Base-by-base conservation (phyloP, 805 yeast species). In the Candida hungchunana region DNA sequence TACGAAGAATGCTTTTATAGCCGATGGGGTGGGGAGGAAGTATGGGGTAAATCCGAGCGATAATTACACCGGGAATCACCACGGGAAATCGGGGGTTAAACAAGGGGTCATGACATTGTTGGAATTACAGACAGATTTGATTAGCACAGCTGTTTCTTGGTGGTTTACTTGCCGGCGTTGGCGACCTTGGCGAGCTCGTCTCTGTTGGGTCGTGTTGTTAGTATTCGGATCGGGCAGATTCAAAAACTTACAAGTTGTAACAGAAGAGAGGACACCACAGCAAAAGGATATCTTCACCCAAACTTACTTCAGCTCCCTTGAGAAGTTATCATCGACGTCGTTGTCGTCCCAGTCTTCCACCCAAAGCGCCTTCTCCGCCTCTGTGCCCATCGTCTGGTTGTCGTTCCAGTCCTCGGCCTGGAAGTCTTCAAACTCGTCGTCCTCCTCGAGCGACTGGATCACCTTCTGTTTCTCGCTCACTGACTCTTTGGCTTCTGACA, bases 321-420 rank as follows among this genome's bases (percentile, higher is more conserved):
- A 77, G 63, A 90, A 93, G 47, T 86, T 87, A 53, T 89, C 97
- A 42, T 85, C 93, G 40, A 81, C 84, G 53, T 89, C 96, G 44
- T 88, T 95, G 58, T 90, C 94, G 48, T 84, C 97, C 98, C 98
- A 90, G 58, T 87, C 90, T 61, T 89, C 96, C 50, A 89, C 96
- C 97, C 97, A 89, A 34, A 89, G 73, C 43, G 77, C 71, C 50
- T 75, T 62, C 59, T 73, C 72, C 46, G 74, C 67, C 48, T 68
- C 64, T 24, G 71, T 56, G 42, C 71, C 69, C 45, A 76, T 58
- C 38, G 80, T 60, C 51, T 79, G 69, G 39, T 69, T 59, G 24
- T 68, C 71, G n/a, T 73, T 62, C 96, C 96, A 88, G 49, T 82
- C 79, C 55, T 88, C 96, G 37, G 77, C 87, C 12, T 95, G 96